Evolutionary conservation across 805 yeast genomes (phyloP), one percentile per base, ranked within the genome.

Genomic region (Nakazawaea wyomingensis): DNA sequence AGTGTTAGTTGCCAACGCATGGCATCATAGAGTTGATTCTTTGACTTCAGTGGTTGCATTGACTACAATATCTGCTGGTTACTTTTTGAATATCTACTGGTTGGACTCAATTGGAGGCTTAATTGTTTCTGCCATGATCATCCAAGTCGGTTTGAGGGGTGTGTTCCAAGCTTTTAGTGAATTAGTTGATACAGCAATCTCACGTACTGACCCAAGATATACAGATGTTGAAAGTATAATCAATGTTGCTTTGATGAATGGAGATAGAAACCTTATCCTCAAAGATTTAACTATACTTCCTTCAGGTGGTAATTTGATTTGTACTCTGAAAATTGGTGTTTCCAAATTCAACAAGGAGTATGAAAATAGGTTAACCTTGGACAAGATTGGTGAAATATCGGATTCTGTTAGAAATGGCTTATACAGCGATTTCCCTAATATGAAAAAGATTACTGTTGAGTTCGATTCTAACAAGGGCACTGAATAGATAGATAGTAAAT

Each of bases 11-110:
- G 99, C 99, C 4, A 93, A 93, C 57, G 99, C 99, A 3, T 93
- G 99, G 98, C 99, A 93, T 61, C 99, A 93, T 59, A 74, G 99
- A 49, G 93, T 91, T 9, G 99, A 93, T 58, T 84, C 96, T 1
- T 61, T 93, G 53, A 95, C 98, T 1, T 87, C 97, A 0, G 71
- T 84, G 18, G 98, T 91, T 6, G 97, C 98, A 0, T 72, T 91
- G 17, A 74, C 80, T 4, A 89, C 98, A 1, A 93, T 93, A 40
- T 76, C 95, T 0, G 81, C 90, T 2, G 95, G 96, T 27, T 82
- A 85, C 51, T 68, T 87, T 47, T 75, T 89, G 48, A 76, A 81
- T 49, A 74, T 87, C 31, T 80, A 80, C 34, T 88, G 96, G 81
- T 65, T 93, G 43, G 99, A 93, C 60, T 85, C 97, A 2, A 74